These are phyloP conservation scores for Skeletonema tropicum DNA, from an alignment of 108 stramenopile genomes.

Conservation along the genomic window DNA sequence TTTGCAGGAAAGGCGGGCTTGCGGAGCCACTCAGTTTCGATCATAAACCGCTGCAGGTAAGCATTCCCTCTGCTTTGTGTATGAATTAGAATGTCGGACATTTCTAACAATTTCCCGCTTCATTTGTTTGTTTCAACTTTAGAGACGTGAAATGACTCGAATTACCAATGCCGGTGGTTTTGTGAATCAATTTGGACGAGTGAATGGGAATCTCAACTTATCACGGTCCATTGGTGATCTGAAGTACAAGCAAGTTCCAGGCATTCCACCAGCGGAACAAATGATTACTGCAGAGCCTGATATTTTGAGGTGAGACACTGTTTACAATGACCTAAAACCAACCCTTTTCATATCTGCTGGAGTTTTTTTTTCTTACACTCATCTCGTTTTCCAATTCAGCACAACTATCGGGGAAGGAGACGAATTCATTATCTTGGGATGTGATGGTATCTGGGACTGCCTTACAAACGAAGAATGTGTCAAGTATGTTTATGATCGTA, in stretches of 20 bases:
- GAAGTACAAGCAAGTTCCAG: slow-evolving; percentile 94
- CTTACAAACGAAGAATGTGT: slow-evolving; percentile 91
- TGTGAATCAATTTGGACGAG: slow-evolving; percentile 94
- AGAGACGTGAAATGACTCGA: slow-evolving; percentile 75
- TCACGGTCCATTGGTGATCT: slow-evolving; percentile 96
- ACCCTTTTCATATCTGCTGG: not conserved
- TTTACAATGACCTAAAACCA: not conserved
- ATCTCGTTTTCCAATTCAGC: slow-evolving; percentile 12
- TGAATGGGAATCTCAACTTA: slow-evolving; percentile 96
- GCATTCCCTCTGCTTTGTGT: slow-evolving; percentile 1
- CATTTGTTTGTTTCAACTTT: not conserved
- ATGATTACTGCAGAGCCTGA: slow-evolving; percentile 95
- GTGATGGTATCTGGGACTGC: slow-evolving; percentile 99
- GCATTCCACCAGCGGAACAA: slow-evolving; percentile 72
- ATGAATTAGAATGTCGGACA: not conserved
- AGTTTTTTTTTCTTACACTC: not conserved
- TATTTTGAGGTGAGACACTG: slow-evolving; percentile 64
- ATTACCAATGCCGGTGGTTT: slow-evolving; percentile 90
- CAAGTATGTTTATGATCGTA: slow-evolving; percentile 84
- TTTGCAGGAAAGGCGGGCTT: slow-evolving; percentile 73
- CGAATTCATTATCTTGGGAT: slow-evolving; percentile 94
- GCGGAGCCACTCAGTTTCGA: slow-evolving; percentile 81
- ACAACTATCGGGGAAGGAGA: slow-evolving; percentile 59
- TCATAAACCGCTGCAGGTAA: slow-evolving; percentile 85
- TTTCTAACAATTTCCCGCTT: not conserved